Percentiles rank a stretch among this genome's conserved stretches.
These are phyloP conservation scores for Sclerotinia sclerotiorum DNA, from an alignment of 2,329 filamentous ascomycete genomes.

Conservation along the genomic window DNA sequence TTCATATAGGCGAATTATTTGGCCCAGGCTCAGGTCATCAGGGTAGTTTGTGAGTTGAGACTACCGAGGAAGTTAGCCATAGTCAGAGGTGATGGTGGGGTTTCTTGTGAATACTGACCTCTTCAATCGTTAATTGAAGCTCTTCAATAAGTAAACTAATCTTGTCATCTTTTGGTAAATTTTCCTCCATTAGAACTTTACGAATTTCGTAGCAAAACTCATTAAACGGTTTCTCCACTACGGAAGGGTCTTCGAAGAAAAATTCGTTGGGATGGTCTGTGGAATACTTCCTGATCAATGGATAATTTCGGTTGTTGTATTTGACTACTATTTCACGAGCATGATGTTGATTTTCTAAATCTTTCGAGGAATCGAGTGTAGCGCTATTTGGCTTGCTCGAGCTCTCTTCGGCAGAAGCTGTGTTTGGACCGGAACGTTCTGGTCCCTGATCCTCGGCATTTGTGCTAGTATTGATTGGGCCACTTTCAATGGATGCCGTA, in stretches of 20 bases:
- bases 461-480: not conserved
- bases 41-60: constrained; percentile 50
- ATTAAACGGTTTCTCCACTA: constrained; percentile 53
- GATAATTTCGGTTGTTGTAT: constrained; percentile 21
- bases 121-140: constrained; percentile 55
- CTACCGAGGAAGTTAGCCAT: constrained; percentile 36
- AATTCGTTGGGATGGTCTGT: constrained; percentile 52
- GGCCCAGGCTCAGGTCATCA: constrained; percentile 51
- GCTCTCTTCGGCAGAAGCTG: not conserved
- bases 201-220: constrained; percentile 58
- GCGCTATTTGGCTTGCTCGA: not conserved
- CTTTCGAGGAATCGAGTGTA: constrained; percentile 7
- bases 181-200: constrained; percentile 51
- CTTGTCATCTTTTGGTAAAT: constrained; percentile 57
- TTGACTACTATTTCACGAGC: constrained; percentile 20
- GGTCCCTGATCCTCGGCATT: not conserved
- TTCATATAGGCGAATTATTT: constrained; percentile 60
- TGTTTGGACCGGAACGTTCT: not conserved
- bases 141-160: constrained; percentile 55
- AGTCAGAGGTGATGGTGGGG: not conserved
- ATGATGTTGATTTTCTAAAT: not conserved
- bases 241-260: constrained; percentile 55
- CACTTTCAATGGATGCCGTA: not conserved
- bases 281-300: constrained; percentile 21
- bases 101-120: constrained; percentile 48